These are phyloP conservation scores for Fusarium heterosporum DNA, from an alignment of 2,329 filamentous ascomycete genomes.

Conservation along the genomic window DNA sequence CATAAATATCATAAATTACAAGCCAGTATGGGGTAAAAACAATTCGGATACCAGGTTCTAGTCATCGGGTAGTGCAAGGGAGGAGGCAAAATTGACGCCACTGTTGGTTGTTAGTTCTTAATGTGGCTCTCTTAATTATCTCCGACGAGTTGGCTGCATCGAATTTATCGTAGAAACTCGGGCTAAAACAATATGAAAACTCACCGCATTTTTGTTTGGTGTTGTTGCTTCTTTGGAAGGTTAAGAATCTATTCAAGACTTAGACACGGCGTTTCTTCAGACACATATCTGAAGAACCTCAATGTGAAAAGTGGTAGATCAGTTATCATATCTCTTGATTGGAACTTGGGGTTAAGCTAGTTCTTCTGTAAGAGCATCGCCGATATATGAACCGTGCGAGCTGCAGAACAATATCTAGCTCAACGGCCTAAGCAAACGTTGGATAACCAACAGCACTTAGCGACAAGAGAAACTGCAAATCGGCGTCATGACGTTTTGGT, in stretches of 20 bases:
- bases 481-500: not conserved
- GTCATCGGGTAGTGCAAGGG: not conserved
- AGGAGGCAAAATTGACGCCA: slow-evolving; percentile 11
- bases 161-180: not conserved
- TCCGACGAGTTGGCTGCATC: slow-evolving; percentile 11
- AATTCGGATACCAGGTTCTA: not conserved
- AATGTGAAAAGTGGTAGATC: too few species aligned
- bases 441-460: slow-evolving; percentile 13
- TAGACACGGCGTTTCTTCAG: not conserved
- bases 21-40: not conserved
- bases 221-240: not conserved
- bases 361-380: not conserved
- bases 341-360: too few species aligned
- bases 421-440: not conserved
- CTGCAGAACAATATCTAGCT: not conserved
- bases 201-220: not conserved
- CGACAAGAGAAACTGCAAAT: not conserved
- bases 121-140: slow-evolving; percentile 2
- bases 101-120: slow-evolving; percentile 7
- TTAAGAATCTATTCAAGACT: not conserved
- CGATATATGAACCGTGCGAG: not conserved
- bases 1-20: not conserved
- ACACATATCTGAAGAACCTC: not conserved
- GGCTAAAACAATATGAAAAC: not conserved
- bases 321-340: too few species aligned